Base-by-base conservation (phyloP, 2,329 filamentous ascomycete species). In the Colletotrichum sp. region DNA sequence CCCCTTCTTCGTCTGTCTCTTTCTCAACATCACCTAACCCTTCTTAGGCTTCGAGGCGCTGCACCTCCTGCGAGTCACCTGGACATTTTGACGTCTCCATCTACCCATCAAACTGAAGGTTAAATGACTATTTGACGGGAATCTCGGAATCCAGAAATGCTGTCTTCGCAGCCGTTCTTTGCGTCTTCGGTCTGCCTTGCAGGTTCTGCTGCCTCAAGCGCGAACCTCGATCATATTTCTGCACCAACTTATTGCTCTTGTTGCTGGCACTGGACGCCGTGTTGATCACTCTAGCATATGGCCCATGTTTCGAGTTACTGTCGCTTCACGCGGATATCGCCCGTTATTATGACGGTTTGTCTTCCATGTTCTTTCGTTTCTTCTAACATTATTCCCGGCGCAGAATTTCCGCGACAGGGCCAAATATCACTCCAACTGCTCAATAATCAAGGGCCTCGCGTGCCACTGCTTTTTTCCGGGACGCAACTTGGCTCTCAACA, bases 1-100 rank as follows among this genome's bases (percentile, higher is more conserved):
- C 39, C 39, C 52, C 32, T 49, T 13, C 26, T 59, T 28, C 26
- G 21, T 73, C 57, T 63, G 15, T 63, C 21, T 39, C 32, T 13
- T 55, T 21, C 44, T 34, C 39, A 66, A 63, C 62, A 55, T 75
- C 68, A 63, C 67, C 72, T 60, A 75, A 75, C 72, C 67, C 44
- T 60, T 21, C 55, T 60, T 30, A 12, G 52, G 10, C 30, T 44
- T 71, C 34, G n/a, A 44, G 18, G 26, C 34, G 59, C 18, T 26
- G 32, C 59, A 68, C 15, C 30, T 30, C 44, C 69, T 39, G 36
- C 30, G 13, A 30, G 57, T 76, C 73, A 76, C 55, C 55, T 72
- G 73, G 55, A 68, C 55, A 15, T 3, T 28, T 49, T 36, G 36
- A 36, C n/a, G 44, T 13, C 12, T 24, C 32, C 39, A 32, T 15